These are phyloP conservation scores for Sphagnum contortum DNA, from an alignment of 225 moss, liverwort and hornwort genomes.

Conservation along the genomic window DNA sequence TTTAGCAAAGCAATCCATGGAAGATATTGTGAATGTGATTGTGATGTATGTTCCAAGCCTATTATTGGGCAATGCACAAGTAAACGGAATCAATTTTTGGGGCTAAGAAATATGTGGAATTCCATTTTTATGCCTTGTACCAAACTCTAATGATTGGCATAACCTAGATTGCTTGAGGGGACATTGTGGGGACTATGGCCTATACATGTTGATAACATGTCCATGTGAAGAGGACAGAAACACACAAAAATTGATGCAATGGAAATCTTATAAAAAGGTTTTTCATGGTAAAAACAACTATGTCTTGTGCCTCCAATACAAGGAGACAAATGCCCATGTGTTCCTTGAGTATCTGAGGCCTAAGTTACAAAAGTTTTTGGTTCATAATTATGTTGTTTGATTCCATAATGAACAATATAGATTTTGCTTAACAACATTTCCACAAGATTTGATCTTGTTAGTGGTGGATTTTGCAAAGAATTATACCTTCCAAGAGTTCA, in stretches of 20 bases:
- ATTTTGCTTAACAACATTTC: not conserved
- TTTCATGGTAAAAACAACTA: not conserved
- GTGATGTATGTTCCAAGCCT: not conserved
- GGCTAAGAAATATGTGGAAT: not conserved
- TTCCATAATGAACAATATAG: not conserved
- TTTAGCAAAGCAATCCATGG: not conserved
- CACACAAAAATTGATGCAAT: not conserved
- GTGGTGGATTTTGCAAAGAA: not conserved
- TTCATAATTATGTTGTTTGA: not conserved
- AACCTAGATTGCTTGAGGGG: not conserved
- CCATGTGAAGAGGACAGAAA: not conserved
- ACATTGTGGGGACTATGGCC: not conserved
- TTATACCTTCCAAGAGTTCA: not conserved
- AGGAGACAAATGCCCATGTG: not conserved
- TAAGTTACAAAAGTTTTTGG: not conserved
- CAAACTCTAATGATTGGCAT: not conserved
- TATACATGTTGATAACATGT: not conserved
- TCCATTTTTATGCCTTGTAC: not conserved
- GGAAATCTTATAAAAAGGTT: not conserved
- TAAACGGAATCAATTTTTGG: not conserved
- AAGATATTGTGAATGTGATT: not conserved
- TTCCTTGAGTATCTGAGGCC: not conserved
- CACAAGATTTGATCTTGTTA: not conserved
- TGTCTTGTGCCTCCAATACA: not conserved
- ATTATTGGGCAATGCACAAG: too few species aligned